Evolutionary conservation across 495 filamentous ascomycete species (phyloP).

Genomic region (Penicillium psychrofluorescens): DNA sequence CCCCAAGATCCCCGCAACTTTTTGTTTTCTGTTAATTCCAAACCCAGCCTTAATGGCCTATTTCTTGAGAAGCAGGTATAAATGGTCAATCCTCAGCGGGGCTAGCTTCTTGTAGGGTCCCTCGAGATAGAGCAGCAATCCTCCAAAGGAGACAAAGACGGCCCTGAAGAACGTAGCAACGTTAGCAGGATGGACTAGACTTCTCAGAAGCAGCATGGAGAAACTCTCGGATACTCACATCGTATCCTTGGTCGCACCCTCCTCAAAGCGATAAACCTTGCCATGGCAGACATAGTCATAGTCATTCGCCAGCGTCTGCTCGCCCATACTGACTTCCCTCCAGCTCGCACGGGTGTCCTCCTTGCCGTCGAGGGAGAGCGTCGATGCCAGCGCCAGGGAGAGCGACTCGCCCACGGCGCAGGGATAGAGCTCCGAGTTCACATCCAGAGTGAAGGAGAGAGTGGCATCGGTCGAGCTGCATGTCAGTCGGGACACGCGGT

Average conservation of each 20-base stretch:
- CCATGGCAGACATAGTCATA: constrained; percentile 97
- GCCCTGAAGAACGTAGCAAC: constrained; percentile 50
- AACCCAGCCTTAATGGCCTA: constrained; percentile 25
- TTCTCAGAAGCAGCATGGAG: background rate
- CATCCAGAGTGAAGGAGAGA: constrained; percentile 76
- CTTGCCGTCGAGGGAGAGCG: constrained; percentile 77
- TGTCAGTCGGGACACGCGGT: constrained; percentile 78
- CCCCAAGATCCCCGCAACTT: constrained; percentile 7
- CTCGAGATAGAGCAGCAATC: constrained; percentile 79
- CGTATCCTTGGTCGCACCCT: constrained; percentile 65
- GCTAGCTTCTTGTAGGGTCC: constrained; percentile 94
- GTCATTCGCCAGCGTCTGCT: constrained; percentile 77
- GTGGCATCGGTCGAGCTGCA: constrained; percentile 62
- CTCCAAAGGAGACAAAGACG: constrained; percentile 87
- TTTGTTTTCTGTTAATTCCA: constrained; percentile 3
- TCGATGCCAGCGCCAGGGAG: constrained; percentile 72
- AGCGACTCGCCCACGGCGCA: constrained; percentile 63
- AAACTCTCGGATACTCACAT: constrained; percentile 56
- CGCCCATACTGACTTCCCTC: constrained; percentile 67
- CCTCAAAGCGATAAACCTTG: constrained; percentile 96
- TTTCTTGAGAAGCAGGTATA: constrained; percentile 92
- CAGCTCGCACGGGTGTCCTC: constrained; percentile 60
- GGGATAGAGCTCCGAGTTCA: constrained; percentile 90
- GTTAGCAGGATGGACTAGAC: constrained; percentile 1
- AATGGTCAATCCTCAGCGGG: constrained; percentile 81